A percentile compares a stretch with the other conserved stretches of the same genome.
phyloP scores from a whole-genome alignment of 208 protist species.

The Hexamita inflata region DNA sequence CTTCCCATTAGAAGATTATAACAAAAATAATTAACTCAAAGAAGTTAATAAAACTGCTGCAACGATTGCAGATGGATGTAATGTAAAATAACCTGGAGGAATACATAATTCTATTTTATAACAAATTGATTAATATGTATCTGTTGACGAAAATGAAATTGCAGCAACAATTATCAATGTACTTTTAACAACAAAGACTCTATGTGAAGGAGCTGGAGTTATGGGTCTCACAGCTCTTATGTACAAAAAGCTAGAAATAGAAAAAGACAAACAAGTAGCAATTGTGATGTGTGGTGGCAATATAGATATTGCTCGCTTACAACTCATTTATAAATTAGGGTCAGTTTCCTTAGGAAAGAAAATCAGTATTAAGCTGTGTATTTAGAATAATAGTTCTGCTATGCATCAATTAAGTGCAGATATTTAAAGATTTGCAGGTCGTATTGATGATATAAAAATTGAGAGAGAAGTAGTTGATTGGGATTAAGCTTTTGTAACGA shows the following conservation, averaged over 20 bases:
- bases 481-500: no score
- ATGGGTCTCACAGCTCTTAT: slow-evolving; percentile 18
- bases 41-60: neutral
- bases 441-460: no score
- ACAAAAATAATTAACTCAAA: neutral
- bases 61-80: slow-evolving; percentile 26
- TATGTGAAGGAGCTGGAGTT: slow-evolving; percentile 26
- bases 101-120: neutral
- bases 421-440: no score
- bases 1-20: neutral
- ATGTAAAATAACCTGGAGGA: slow-evolving; percentile 11
- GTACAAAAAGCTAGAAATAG: neutral
- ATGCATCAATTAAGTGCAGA: no score
- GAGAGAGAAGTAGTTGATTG: no score
- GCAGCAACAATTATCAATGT: neutral
- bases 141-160: slow-evolving; percentile 26
- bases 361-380: neutral
- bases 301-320: neutral
- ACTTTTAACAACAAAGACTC: slow-evolving; percentile 4
- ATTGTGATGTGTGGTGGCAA: slow-evolving; percentile 18
- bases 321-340: neutral
- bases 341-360: neutral
- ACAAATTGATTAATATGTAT: slow-evolving; percentile 15
- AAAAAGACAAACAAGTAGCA: neutral
- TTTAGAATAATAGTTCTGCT: no score